A percentile compares a stretch with the other conserved stretches of the same genome.
Conservation (phyloP, 495 filamentous ascomycete genomes). For the Diplogelasinospora grovesii region DNA sequence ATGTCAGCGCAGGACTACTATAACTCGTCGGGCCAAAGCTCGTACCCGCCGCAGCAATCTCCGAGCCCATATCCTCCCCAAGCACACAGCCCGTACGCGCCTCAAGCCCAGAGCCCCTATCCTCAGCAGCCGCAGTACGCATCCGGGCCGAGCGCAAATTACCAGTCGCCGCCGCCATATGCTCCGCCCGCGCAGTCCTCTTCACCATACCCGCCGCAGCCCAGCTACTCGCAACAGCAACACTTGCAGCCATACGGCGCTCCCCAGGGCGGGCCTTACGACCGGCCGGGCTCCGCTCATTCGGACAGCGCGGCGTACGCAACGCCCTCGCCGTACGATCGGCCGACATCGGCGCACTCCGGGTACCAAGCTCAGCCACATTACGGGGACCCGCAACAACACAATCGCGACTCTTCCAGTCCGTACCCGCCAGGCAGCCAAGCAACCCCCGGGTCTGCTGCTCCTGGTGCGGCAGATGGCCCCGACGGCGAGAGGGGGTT, state of each 20-base stretch:
- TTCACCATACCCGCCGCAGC: slow-evolving; percentile 6
- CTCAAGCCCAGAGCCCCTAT: background rate
- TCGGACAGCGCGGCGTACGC: slow-evolving; percentile 2
- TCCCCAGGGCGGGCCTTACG: background rate
- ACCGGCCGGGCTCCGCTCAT: slow-evolving; percentile 8
- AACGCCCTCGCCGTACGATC: slow-evolving; percentile 5
- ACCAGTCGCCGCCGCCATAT: background rate
- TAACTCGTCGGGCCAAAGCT: slow-evolving; percentile 7
- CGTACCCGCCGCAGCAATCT: background rate
- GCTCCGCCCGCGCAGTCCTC: slow-evolving; percentile 1
- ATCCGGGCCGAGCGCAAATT: background rate
- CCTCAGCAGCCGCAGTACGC: slow-evolving; percentile 3
- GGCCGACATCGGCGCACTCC: slow-evolving; percentile 2
- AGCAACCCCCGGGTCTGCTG: background rate
- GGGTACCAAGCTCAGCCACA: background rate
- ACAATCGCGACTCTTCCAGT: background rate
- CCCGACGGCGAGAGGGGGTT: slow-evolving; percentile 47
- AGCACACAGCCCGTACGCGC: slow-evolving; percentile 11
- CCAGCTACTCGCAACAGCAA: slow-evolving; percentile 3
- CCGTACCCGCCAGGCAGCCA: background rate
- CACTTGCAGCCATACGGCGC: slow-evolving; percentile 10
- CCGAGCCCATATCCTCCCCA: slow-evolving; percentile 2
- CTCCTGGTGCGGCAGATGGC: slow-evolving; percentile 4
- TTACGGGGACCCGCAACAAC: slow-evolving; percentile 2
- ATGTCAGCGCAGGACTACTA: slow-evolving; percentile 18